Percentiles rank a stretch among this genome's conserved stretches.
These are phyloP conservation scores for Setomelanomma holmii DNA, from an alignment of 2,329 filamentous ascomycete species.

Conservation along the genomic window DNA sequence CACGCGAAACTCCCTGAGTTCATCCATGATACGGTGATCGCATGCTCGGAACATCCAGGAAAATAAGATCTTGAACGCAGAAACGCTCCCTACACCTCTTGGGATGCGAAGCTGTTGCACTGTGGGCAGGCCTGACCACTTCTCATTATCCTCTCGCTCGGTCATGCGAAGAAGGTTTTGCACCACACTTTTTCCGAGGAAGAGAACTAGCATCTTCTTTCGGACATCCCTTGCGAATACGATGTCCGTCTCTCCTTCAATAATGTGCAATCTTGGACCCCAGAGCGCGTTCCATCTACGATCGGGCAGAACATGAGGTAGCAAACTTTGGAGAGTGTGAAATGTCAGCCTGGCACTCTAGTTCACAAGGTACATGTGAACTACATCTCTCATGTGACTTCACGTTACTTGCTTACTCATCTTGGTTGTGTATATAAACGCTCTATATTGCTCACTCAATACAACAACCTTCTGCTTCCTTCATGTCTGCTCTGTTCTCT, in stretches of 20 bases:
- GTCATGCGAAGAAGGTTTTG: slow-evolving; percentile 22
- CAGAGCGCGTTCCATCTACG: slow-evolving; percentile 15
- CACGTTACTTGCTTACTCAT: no score
- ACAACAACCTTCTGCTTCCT: no score
- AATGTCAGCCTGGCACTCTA: no score
- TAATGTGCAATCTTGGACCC: slow-evolving; percentile 17
- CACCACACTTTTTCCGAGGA: slow-evolving; percentile 21
- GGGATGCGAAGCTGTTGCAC: slow-evolving; percentile 23
- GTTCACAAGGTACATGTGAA: no score
- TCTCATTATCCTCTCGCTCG: slow-evolving; percentile 14
- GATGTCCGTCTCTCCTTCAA: slow-evolving; percentile 13
- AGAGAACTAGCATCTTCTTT: slow-evolving; percentile 29
- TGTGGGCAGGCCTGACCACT: slow-evolving; percentile 1
- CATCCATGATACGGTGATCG: slow-evolving; percentile 6
- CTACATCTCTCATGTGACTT: no score
- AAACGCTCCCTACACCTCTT: slow-evolving; percentile 8
- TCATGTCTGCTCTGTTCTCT: no score
- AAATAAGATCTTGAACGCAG: slow-evolving; percentile 22
- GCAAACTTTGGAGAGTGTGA: slow-evolving; percentile 20
- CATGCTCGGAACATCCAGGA: slow-evolving; percentile 36
- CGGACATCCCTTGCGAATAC: slow-evolving; percentile 12
- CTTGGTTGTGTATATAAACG: no score
- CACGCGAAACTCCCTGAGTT: slow-evolving; percentile 20
- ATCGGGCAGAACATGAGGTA: slow-evolving; percentile 22
- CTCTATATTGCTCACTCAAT: no score